These are phyloP conservation scores for Termitomyces eurrhizus DNA, from an alignment of 768 basidiomycete species.

Conservation along the genomic window DNA sequence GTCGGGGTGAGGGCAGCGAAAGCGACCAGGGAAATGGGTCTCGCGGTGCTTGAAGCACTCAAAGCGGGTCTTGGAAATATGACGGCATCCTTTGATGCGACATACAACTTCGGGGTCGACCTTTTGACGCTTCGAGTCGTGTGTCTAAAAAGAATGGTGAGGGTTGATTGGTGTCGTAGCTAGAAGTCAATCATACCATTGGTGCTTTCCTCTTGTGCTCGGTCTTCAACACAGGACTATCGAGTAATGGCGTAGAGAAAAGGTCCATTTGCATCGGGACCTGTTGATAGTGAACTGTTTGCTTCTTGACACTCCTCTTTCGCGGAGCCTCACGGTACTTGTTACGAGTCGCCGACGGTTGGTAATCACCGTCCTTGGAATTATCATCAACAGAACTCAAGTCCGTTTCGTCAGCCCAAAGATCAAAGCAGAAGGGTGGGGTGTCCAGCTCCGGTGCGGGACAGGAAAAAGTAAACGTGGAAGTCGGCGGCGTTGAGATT, in stretches of 20 bases:
- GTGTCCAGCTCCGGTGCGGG: background rate
- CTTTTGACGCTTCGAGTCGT: slow-evolving; percentile 13
- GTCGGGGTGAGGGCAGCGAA: slow-evolving; percentile 16
- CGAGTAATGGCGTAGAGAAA: background rate
- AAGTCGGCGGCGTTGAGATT: background rate
- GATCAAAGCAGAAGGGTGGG: background rate
- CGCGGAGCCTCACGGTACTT: background rate
- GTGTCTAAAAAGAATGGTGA: background rate
- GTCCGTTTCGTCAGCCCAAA: slow-evolving; percentile 6
- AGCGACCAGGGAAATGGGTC: slow-evolving; percentile 21
- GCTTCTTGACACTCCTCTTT: slow-evolving; percentile 1
- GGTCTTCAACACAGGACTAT: background rate
- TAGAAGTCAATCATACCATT: background rate
- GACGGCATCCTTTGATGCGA: slow-evolving; percentile 18
- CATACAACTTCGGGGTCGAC: slow-evolving; percentile 15
- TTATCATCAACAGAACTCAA: slow-evolving; percentile 6
- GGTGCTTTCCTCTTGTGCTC: slow-evolving; percentile 11
- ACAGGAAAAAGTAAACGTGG: slow-evolving; percentile 2
- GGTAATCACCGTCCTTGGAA: slow-evolving; percentile 10
- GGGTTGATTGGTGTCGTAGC: background rate
- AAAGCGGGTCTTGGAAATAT: slow-evolving; percentile 18
- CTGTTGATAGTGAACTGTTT: background rate
- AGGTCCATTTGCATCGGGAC: background rate
- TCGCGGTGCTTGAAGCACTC: slow-evolving; percentile 22
- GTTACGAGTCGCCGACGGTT: slow-evolving; percentile 1